Evolutionary conservation across 1,284 basidiomycete genomes (phyloP).

Genomic region (Leccinum subrobustum): DNA sequence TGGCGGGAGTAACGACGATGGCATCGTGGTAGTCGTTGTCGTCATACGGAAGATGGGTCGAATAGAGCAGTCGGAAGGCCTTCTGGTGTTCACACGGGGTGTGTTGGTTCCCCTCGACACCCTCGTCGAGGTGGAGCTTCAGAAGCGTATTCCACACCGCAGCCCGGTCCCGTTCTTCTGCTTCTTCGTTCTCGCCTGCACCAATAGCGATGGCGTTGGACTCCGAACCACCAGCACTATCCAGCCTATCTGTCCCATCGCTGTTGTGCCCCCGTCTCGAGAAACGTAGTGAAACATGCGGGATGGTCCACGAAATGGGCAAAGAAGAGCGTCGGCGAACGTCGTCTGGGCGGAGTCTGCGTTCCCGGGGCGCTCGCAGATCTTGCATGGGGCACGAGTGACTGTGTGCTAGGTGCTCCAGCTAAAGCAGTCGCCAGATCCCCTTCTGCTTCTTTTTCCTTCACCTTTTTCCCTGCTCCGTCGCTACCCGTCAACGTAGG

Average conservation of each 20-base stretch:
- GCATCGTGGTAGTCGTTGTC: no score
- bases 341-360: slow-evolving; percentile 46
- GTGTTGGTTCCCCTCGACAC: slow-evolving; percentile 18
- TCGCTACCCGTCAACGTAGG: slow-evolving; percentile 37
- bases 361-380: slow-evolving; percentile 21
- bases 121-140: slow-evolving; percentile 77
- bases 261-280: slow-evolving; percentile 82
- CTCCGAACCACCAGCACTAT: slow-evolving; percentile 30
- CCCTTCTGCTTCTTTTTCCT: slow-evolving; percentile 19
- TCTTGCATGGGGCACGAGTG: slow-evolving; percentile 5
- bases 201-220: not conserved
- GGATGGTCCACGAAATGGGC: slow-evolving; percentile 94
- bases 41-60: slow-evolving; percentile 77
- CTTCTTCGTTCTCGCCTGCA: slow-evolving; percentile 45
- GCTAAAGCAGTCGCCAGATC: slow-evolving; percentile 16
- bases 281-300: slow-evolving; percentile 57
- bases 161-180: slow-evolving; percentile 70
- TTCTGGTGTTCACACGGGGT: slow-evolving; percentile 40
- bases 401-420: slow-evolving; percentile 32
- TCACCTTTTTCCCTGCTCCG: slow-evolving; percentile 33
- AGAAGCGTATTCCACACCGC: slow-evolving; percentile 96
- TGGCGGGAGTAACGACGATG: no score
- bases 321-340: slow-evolving; percentile 88
- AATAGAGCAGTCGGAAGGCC: slow-evolving; percentile 67
- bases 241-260: slow-evolving; percentile 78